Evolutionary conservation across 768 basidiomycete genomes (phyloP).

Genomic region (Serendipita sp.): DNA sequence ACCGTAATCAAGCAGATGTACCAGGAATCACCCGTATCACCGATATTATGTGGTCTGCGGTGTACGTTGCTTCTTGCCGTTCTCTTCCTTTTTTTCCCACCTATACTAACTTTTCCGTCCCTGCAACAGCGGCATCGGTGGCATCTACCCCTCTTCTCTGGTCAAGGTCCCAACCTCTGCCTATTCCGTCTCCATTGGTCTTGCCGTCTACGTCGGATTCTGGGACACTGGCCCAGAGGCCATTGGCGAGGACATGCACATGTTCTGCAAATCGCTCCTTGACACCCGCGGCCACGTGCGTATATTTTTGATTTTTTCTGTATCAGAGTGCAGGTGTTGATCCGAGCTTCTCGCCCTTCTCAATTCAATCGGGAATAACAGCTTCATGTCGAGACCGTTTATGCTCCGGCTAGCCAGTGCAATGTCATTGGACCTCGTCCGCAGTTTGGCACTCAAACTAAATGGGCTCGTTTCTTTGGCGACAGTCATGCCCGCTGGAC

Average conservation of each 20-base stretch:
- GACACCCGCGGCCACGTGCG: conserved; percentile 14
- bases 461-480: conserved; percentile 12
- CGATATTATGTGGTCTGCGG: conserved; percentile 9
- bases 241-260: conserved; percentile 21
- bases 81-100: background rate
- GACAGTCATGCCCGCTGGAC: conserved; percentile 17
- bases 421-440: conserved; percentile 14
- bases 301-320: background rate
- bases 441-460: conserved; percentile 9
- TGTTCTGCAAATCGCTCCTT: conserved; percentile 17
- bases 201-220: conserved; percentile 15
- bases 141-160: conserved; percentile 15
- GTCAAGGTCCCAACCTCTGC: conserved; percentile 19
- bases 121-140: conserved; percentile 11
- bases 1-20: conserved; percentile 9
- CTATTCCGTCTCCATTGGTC: conserved; percentile 14
- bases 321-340: background rate
- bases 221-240: conserved; percentile 17
- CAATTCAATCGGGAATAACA: background rate
- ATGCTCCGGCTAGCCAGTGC: conserved; percentile 17
- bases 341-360: background rate
- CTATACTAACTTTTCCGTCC: background rate
- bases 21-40: conserved; percentile 8
- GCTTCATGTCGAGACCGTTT: conserved; percentile 17
- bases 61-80: background rate